A percentile compares a stretch with the other conserved stretches of the same genome.
Evolutionary conservation across 768 basidiomycete genomes (phyloP).

Genomic region (Hygrophorus pudorinus): DNA sequence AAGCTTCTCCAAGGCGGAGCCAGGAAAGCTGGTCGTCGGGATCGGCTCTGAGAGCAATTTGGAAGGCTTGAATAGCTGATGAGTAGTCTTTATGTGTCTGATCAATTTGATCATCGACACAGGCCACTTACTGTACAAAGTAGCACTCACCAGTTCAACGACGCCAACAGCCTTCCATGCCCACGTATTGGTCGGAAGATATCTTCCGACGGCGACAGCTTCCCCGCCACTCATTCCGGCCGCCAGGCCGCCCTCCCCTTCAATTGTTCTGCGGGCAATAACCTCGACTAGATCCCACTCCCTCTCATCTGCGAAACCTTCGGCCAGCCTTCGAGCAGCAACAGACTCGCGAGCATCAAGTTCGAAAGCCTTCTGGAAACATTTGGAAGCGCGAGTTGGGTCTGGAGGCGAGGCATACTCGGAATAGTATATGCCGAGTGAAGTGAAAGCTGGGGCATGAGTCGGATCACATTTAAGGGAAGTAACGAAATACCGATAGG

Average conservation of each 20-base stretch:
- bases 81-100: conserved; percentile 63
- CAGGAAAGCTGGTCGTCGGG: conserved; percentile 74
- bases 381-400: conserved; percentile 79
- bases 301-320: conserved; percentile 83
- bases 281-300: conserved; percentile 97
- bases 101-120: not conserved
- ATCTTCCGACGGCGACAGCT: conserved; percentile 34
- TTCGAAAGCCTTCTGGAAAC: conserved; percentile 98
- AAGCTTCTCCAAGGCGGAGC: conserved; percentile 88
- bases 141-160: conserved; percentile 69
- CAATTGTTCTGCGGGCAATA: conserved; percentile 86
- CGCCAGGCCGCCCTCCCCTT: conserved; percentile 79
- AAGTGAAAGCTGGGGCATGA: conserved; percentile 90
- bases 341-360: conserved; percentile 82
- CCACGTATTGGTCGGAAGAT: conserved; percentile 80
- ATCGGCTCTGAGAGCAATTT: conserved; percentile 75
- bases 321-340: conserved; percentile 76
- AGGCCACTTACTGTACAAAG: conserved; percentile 4
- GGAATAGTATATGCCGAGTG: conserved; percentile 83
- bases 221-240: conserved; percentile 36
- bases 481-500: conserved; percentile 71
- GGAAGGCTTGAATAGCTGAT: conserved; percentile 73
- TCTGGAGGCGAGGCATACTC: conserved; percentile 66
- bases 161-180: conserved; percentile 96
- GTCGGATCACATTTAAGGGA: conserved; percentile 65